Evolutionary conservation across 805 yeast species (phyloP).

Genomic region (Metschnikowia noctiluminum): DNA sequence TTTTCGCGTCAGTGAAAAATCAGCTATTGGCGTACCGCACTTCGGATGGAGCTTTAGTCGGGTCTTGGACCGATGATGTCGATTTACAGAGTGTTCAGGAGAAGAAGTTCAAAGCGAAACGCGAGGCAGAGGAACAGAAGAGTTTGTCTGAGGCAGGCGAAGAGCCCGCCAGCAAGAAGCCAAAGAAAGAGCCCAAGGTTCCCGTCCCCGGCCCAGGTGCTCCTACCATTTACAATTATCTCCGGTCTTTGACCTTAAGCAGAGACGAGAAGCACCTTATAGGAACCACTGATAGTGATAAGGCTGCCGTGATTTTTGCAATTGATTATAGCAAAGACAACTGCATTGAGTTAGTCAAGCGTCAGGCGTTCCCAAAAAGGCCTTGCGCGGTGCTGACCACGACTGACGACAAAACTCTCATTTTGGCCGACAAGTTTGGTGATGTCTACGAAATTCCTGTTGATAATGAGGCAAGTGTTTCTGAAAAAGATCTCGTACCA

Average conservation of each 20-base stretch:
- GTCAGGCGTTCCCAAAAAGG: slow-evolving; percentile 84
- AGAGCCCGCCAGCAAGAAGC: slow-evolving; percentile 6
- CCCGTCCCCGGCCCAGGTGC: slow-evolving; percentile 51
- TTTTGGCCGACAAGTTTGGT: slow-evolving; percentile 93
- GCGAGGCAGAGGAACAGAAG: slow-evolving; percentile 24
- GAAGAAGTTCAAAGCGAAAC: slow-evolving; percentile 29
- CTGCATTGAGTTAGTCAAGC: slow-evolving; percentile 52
- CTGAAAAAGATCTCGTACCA: slow-evolving; percentile 52
- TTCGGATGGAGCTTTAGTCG: slow-evolving; percentile 40
- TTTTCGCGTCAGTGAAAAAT: slow-evolving; percentile 60
- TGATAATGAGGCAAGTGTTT: slow-evolving; percentile 32
- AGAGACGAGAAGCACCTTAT: slow-evolving; percentile 52
- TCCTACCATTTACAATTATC: slow-evolving; percentile 62
- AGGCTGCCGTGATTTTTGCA: slow-evolving; percentile 64
- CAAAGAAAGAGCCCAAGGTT: slow-evolving; percentile 17
- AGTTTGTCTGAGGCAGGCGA: slow-evolving; percentile 17
- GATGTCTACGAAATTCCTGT: slow-evolving; percentile 74
- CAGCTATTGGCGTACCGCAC: slow-evolving; percentile 51
- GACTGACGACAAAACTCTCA: slow-evolving; percentile 45
- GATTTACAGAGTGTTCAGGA: slow-evolving; percentile 51
- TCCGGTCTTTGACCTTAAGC: slow-evolving; percentile 58
- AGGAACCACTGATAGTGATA: slow-evolving; percentile 79
- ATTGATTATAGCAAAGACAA: slow-evolving; percentile 37
- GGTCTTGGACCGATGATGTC: slow-evolving; percentile 61
- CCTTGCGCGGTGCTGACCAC: slow-evolving; percentile 78